Evolutionary conservation across 495 filamentous ascomycete species (phyloP).

Genomic region (Neurospora sp.): DNA sequence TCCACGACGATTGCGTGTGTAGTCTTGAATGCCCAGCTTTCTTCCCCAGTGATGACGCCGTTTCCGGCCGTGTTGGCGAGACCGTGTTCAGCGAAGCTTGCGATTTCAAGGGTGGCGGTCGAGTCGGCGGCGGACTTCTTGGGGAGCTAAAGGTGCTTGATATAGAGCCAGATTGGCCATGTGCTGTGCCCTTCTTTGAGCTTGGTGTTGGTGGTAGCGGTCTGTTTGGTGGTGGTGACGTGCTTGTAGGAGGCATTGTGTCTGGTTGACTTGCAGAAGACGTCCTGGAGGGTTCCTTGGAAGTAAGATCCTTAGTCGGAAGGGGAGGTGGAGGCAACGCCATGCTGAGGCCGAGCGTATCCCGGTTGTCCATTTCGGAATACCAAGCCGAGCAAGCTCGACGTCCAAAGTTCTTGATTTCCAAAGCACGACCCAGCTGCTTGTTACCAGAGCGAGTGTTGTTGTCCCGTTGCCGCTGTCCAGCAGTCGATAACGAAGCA

Average conservation of each 20-base stretch:
- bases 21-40: slow-evolving; percentile 18
- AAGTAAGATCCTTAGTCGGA: slow-evolving; percentile 9
- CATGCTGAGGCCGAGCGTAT: slow-evolving; percentile 7
- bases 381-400: slow-evolving; percentile 7
- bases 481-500: slow-evolving; percentile 17
- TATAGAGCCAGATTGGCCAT: neutral
- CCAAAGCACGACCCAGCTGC: slow-evolving; percentile 9
- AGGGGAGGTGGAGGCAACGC: slow-evolving; percentile 19
- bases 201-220: slow-evolving; percentile 20
- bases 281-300: neutral
- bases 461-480: slow-evolving; percentile 20
- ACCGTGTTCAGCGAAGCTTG: slow-evolving; percentile 18
- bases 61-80: slow-evolving; percentile 20
- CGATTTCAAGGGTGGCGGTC: slow-evolving; percentile 12
- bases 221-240: slow-evolving; percentile 18
- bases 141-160: slow-evolving; percentile 5
- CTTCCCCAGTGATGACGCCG: slow-evolving; percentile 9
- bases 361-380: slow-evolving; percentile 1
- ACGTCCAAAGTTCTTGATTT: slow-evolving; percentile 13
- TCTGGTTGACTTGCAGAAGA: slow-evolving; percentile 1
- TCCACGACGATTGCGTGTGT: slow-evolving; percentile 25
- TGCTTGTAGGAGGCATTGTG: slow-evolving; percentile 2
- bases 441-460: slow-evolving; percentile 7
- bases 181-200: slow-evolving; percentile 2
- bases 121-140: slow-evolving; percentile 10